Percentiles rank a stretch among this genome's conserved stretches.
These are phyloP conservation scores for Starmerella etchellsii DNA, from an alignment of 805 yeast genomes.

Conservation along the genomic window DNA sequence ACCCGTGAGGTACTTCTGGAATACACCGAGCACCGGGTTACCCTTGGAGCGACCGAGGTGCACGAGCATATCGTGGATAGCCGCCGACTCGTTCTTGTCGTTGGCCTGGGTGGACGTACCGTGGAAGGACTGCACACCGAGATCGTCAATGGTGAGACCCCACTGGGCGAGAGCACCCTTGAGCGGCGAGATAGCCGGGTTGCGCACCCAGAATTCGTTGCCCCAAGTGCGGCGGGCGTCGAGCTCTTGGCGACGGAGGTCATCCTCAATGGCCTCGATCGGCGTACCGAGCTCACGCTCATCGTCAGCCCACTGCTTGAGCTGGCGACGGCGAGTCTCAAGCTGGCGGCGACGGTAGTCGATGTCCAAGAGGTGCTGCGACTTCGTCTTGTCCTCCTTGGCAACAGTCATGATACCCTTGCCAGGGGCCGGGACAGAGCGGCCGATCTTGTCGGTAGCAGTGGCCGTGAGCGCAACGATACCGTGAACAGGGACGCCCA, in stretches of 20 bases:
- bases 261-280: constrained; percentile 73
- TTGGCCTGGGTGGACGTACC: constrained; percentile 98
- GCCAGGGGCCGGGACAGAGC: constrained; percentile 99
- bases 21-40: constrained; percentile 93
- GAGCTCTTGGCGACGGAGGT: constrained; percentile 69
- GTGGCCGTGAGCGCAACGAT: constrained; percentile 88
- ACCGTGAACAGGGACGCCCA: constrained; percentile 99
- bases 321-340: constrained; percentile 60
- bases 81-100: constrained; percentile 93
- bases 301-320: constrained; percentile 70
- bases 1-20: constrained; percentile 98
- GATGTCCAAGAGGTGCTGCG: constrained; percentile 49
- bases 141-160: constrained; percentile 85
- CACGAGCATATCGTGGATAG: constrained; percentile 81
- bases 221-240: constrained; percentile 93
- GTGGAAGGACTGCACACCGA: constrained; percentile 96
- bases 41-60: constrained; percentile 96
- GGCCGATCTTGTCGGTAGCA: constrained; percentile 96
- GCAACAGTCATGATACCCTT: constrained; percentile 98
- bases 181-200: constrained; percentile 89
- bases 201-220: constrained; percentile 80
- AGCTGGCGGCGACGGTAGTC: constrained; percentile 90
- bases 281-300: constrained; percentile 68
- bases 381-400: constrained; percentile 73
- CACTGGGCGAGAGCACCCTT: constrained; percentile 94